Conservation (phyloP, 2,329 filamentous ascomycete species). For the Ilyonectria mors-panacis region DNA sequence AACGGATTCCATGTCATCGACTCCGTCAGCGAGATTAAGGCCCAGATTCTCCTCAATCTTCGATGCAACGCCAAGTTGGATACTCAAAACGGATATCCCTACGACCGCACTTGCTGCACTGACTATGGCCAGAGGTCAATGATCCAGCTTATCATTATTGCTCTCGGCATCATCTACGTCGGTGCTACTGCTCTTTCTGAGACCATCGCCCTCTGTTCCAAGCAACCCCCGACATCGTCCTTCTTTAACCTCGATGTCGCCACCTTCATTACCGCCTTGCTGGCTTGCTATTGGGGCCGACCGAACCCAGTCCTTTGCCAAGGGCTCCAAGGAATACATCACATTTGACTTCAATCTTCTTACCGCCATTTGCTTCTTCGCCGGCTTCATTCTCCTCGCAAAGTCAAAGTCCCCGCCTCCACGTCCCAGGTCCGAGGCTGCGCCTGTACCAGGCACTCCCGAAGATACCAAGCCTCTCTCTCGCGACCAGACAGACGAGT, state of each 20-base stretch:
- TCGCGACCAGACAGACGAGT: slow-evolving; percentile 72
- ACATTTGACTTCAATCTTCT: slow-evolving; percentile 41
- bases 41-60: slow-evolving; percentile 66
- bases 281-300: slow-evolving; percentile 49
- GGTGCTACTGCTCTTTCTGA: slow-evolving; percentile 34
- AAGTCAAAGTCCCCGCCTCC: slow-evolving; percentile 21
- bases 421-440: background rate
- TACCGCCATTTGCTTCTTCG: slow-evolving; percentile 29
- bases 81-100: slow-evolving; percentile 56
- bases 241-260: slow-evolving; percentile 43
- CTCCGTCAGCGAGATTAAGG: slow-evolving; percentile 50
- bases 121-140: slow-evolving; percentile 55
- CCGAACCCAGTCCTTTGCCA: slow-evolving; percentile 49
- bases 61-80: slow-evolving; percentile 64
- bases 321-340: slow-evolving; percentile 45
- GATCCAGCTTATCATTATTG: slow-evolving; percentile 43
- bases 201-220: slow-evolving; percentile 26
- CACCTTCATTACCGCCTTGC: slow-evolving; percentile 42
- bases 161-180: slow-evolving; percentile 38
- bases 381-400: slow-evolving; percentile 35
- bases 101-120: slow-evolving; percentile 67
- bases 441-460: too few species aligned
- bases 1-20: slow-evolving; percentile 51
- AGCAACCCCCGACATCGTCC: slow-evolving; percentile 20
- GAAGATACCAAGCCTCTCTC: slow-evolving; percentile 41